Base-by-base conservation (phyloP, 805 yeast species). In the Clavispora carvajalis region DNA sequence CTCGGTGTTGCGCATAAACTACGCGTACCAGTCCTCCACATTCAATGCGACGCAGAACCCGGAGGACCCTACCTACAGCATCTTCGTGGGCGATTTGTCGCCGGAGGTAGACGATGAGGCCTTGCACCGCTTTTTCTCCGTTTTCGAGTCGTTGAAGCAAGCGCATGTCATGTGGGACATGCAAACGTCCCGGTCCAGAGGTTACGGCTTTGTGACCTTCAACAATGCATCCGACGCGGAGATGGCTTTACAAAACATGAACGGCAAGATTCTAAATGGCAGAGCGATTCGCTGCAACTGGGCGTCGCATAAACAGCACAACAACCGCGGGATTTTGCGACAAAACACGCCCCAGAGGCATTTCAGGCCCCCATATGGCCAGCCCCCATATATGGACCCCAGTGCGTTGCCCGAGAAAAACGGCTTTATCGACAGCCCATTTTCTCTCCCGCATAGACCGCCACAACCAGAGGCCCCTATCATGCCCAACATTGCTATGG, bases 101-200 rank as follows among this genome's bases (percentile, higher is more conserved):
- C 72, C 83, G 7, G 95, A 89, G 53, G 82, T 89, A 26, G 81
- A 85, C 56, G 96, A 89, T 62, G 95, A 84, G 49, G 57, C 77
- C 13, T 71, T 88, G 46, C 69, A 69, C 38, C 63, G 60, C 33
- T 70, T 83, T 10, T 88, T 88, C 56, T 51, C 67, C 5, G 66
- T 69, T 41, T 84, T 76, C 59, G 67, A 70, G 13, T 74, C 88
- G 1, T 67, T 85, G 53, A 66, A 77, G 35, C 93, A 85, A 59
- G 96, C 95, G 10, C 89, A 88, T 52, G 96, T 88, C 23, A 89
- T 88, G 96, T 88, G 96, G 96, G 96, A 89, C 59, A 86, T 87
- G 95, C 90, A 85, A 59, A 83, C 93, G 19, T 93, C 95, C 33
- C 73, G 95, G 57, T 86, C 95, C 3, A 73, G 96, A 63, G 95